phyloP scores from a whole-genome alignment of 1,139 yeast species.

The Pichia sp. region DNA sequence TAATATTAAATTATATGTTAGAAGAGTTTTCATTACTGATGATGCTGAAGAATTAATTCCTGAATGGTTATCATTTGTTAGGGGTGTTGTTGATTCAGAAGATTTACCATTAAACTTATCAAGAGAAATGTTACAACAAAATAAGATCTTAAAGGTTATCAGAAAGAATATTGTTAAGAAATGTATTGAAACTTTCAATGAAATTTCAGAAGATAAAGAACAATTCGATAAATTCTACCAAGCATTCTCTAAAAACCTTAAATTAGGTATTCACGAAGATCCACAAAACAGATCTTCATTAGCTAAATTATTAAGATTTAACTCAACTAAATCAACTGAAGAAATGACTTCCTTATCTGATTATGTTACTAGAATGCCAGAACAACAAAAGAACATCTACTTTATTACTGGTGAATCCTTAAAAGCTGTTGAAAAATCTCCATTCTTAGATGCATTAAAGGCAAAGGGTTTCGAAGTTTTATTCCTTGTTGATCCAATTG shows the following conservation, averaged over 20 bases:
- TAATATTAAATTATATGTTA: slow-evolving; percentile 97
- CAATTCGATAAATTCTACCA: slow-evolving; percentile 98
- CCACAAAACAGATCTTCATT: slow-evolving; percentile 94
- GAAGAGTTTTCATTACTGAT: slow-evolving; percentile 99
- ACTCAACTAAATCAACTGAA: slow-evolving; percentile 93
- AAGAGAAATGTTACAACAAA: slow-evolving; percentile 99
- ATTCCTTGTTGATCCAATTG: slow-evolving; percentile 98
- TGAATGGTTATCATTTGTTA: slow-evolving; percentile 96
- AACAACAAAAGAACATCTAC: slow-evolving; percentile 99
- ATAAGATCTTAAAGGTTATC: slow-evolving; percentile 98
- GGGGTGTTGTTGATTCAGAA: slow-evolving; percentile 99
- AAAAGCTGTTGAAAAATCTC: slow-evolving; percentile 97
- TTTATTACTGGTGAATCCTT: slow-evolving; percentile 98
- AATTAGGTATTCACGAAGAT: slow-evolving; percentile 99
- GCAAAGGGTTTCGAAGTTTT: slow-evolving; percentile 98
- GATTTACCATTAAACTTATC: slow-evolving; percentile 99
- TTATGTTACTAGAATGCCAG: slow-evolving; percentile 99
- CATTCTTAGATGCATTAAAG: slow-evolving; percentile 98
- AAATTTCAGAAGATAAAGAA: slow-evolving; percentile 98
- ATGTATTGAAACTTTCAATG: slow-evolving; percentile 97
- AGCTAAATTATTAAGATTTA: slow-evolving; percentile 93
- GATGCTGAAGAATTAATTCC: slow-evolving; percentile 99
- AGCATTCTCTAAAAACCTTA: slow-evolving; percentile 97
- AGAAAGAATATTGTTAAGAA: slow-evolving; percentile 99
- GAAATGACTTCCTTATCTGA: slow-evolving; percentile 93